phyloP scores from a whole-genome alignment of 768 basidiomycete species.

The Asterophora parasitica region DNA sequence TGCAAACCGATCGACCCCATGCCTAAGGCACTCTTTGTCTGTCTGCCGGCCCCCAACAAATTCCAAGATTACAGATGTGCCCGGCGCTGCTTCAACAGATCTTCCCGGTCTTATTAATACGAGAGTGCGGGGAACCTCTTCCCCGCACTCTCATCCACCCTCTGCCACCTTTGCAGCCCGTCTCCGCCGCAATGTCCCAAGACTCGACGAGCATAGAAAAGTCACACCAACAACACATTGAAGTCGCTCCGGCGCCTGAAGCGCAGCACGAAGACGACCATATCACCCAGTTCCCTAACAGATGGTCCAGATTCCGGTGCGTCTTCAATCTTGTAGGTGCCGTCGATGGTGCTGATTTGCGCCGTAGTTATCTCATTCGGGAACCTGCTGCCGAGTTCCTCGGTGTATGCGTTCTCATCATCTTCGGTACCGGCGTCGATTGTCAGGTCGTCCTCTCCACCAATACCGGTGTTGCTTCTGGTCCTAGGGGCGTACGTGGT shows the following conservation, averaged over 20 bases:
- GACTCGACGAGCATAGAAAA: neutral
- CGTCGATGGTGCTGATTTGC: neutral
- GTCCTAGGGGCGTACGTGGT: slow-evolving; percentile 41
- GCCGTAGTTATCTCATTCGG: slow-evolving; percentile 14
- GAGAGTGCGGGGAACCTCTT: neutral
- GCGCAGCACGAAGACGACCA: slow-evolving; percentile 23
- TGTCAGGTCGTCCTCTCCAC: slow-evolving; percentile 46
- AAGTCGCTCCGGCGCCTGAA: too few relatives aligned
- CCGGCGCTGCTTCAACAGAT: too few relatives aligned
- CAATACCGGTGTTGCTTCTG: slow-evolving; percentile 33
- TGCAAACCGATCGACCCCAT: too few relatives aligned
- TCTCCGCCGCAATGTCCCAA: neutral
- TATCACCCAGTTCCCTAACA: slow-evolving; percentile 40
- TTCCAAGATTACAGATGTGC: neutral
- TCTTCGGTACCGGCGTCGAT: slow-evolving; percentile 47
- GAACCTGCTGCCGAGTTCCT: slow-evolving; percentile 49
- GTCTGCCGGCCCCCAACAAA: neutral
- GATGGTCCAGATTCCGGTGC: slow-evolving; percentile 55
- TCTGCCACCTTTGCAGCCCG: neutral
- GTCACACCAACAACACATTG: too few relatives aligned
- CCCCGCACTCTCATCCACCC: neutral
- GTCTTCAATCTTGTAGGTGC: slow-evolving; percentile 3
- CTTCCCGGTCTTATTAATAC: neutral
- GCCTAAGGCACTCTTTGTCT: too few relatives aligned
- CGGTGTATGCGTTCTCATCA: slow-evolving; percentile 47